Evolutionary conservation across 495 filamentous ascomycete species (phyloP).

Genomic region (Hypoxylon trugodes): DNA sequence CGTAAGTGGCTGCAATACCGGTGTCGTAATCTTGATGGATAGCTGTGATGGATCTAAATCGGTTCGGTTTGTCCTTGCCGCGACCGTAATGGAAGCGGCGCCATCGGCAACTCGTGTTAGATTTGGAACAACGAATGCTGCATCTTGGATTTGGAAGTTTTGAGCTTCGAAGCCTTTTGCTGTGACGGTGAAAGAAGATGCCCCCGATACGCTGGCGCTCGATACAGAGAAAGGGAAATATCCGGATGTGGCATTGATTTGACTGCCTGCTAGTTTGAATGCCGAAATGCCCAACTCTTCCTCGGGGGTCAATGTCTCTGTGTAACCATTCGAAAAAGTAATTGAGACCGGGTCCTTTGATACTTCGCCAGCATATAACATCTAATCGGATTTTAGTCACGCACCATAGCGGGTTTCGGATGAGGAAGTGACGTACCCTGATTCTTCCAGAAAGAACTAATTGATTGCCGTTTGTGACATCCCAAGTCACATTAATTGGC

Average conservation of each 20-base stretch:
- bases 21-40: slow-evolving; percentile 31
- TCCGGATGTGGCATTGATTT: slow-evolving; percentile 28
- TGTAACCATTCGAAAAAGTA: slow-evolving; percentile 37
- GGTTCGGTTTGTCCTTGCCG: slow-evolving; percentile 12
- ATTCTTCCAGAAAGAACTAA: slow-evolving; percentile 37
- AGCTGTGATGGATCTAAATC: slow-evolving; percentile 18
- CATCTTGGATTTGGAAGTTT: slow-evolving; percentile 40
- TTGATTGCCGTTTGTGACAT: slow-evolving; percentile 20
- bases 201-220: background rate
- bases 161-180: slow-evolving; percentile 15
- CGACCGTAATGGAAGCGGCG: slow-evolving; percentile 38
- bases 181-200: slow-evolving; percentile 33
- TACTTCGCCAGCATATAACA: slow-evolving; percentile 21
- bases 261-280: slow-evolving; percentile 20
- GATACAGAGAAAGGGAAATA: slow-evolving; percentile 32
- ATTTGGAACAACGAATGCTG: slow-evolving; percentile 40
- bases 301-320: slow-evolving; percentile 23
- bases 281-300: slow-evolving; percentile 25
- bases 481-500: slow-evolving; percentile 48
- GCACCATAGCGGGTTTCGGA: background rate
- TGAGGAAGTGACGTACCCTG: slow-evolving; percentile 25
- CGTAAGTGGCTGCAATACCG: slow-evolving; percentile 42
- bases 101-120: slow-evolving; percentile 22
- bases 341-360: slow-evolving; percentile 19
- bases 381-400: slow-evolving; percentile 15